A percentile compares a stretch with the other conserved stretches of the same genome.
Evolutionary conservation across 345 rosid species (phyloP).

Genomic region (Limnanthes douglasii): DNA sequence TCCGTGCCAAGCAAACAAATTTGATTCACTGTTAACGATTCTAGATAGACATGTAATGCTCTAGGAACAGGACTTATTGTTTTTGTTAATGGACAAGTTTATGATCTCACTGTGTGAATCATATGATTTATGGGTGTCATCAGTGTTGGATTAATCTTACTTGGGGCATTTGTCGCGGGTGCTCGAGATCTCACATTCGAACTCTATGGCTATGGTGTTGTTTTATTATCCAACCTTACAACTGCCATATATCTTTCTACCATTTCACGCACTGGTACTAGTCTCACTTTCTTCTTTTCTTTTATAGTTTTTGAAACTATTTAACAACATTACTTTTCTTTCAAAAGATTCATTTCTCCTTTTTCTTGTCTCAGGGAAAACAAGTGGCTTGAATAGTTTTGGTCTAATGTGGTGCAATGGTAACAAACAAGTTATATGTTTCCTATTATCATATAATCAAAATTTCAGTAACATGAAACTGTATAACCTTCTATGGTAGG

Average conservation of each 20-base stretch:
- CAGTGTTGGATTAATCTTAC: constrained; percentile 85
- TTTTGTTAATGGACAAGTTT: no score
- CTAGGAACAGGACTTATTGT: no score
- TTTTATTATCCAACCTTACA: constrained; percentile 72
- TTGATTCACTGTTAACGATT: no score
- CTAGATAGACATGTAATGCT: no score
- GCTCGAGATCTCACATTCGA: constrained; percentile 94
- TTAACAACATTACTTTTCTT: no score
- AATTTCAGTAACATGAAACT: constrained; percentile 6
- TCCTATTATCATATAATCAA: not conserved
- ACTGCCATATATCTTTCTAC: constrained; percentile 92
- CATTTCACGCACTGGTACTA: constrained; percentile 73
- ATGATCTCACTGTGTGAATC: no score
- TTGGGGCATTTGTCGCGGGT: constrained; percentile 94
- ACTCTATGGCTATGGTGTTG: constrained; percentile 78
- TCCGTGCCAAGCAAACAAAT: no score
- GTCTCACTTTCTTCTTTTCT: constrained; percentile 5
- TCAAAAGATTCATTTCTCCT: not conserved
- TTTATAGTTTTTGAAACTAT: constrained; percentile 1
- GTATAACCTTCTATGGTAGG: constrained; percentile 27
- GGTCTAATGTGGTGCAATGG: constrained; percentile 99
- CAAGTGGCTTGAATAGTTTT: constrained; percentile 96
- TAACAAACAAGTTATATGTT: constrained; percentile 13
- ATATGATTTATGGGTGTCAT: constrained; percentile 33
- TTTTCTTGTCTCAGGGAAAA: constrained; percentile 48